Conservation (phyloP, 441 rosid genomes). For the Populus trichocarpa region DNA sequence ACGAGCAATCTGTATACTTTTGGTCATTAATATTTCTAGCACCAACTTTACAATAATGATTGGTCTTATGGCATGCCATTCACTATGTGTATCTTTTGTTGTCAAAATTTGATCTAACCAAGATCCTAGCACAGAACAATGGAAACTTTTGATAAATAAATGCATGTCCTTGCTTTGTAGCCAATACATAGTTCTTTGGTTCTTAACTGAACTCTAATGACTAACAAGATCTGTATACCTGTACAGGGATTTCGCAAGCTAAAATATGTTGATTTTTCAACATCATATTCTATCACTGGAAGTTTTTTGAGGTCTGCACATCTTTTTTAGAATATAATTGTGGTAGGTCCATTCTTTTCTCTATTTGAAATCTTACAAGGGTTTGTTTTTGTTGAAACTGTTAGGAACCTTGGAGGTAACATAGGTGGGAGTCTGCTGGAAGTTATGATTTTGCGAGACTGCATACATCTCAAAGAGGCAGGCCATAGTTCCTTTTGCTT, state of each 20-base stretch:
- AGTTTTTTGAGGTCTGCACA: constrained; percentile 50
- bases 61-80: not conserved
- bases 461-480: constrained; percentile 76
- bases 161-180: not conserved
- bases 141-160: not conserved
- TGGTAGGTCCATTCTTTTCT: not conserved
- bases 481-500: constrained; percentile 5
- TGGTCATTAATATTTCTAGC: not conserved
- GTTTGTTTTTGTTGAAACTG: constrained; percentile 7
- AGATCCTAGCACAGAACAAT: not conserved
- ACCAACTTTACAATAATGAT: not conserved
- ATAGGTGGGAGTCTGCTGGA: constrained; percentile 49
- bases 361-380: not conserved
- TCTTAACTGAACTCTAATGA: constrained; percentile 3
- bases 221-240: constrained; percentile 13
- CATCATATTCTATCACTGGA: constrained; percentile 66
- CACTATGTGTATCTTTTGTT: not conserved
- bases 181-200: not conserved
- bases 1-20: not conserved
- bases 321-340: not conserved
- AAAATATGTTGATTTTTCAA: constrained; percentile 64
- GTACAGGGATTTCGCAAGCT: constrained; percentile 56
- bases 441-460: constrained; percentile 58
- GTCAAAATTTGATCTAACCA: not conserved
- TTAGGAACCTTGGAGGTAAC: constrained; percentile 52